Base-by-base conservation (phyloP, 495 filamentous ascomycete genomes). In the Talaromyces liani region DNA sequence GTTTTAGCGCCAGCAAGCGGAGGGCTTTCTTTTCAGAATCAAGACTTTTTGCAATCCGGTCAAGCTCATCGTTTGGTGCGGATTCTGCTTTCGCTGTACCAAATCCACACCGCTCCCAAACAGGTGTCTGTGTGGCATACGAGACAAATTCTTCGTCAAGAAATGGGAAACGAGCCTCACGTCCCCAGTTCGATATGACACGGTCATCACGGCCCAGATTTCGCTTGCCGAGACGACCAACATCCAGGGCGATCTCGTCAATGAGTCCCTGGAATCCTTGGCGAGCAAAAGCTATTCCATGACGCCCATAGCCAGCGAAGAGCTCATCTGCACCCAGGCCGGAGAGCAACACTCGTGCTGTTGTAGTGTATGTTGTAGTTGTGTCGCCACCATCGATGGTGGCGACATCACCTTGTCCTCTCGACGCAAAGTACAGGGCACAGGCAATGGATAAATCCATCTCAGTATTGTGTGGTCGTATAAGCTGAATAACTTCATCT, bases 371-470 rank as follows among this genome's bases (percentile, higher is more conserved):
- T 18, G 64, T 61, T 51, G 64, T 66, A 22, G 24, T 47, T 27
- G 4, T 14, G n/a, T n/a, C 16, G n/a, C 14, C 12, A 36, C 34
- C n/a, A 24, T 45, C 7, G 6, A 1, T 58, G 14, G 53, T 36
- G 6, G 69, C 65, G n/a, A 81, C 73, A 5, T 72, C 51, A 0
- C 93, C 94, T 61, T 77, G 78, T 7, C 92, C 93, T 12, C 93
- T 85, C 6, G 93, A 86, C 4, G 94, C 91, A 71, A 98, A 98
- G 76, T 97, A 98, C 54, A 98, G 82, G 0, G 94, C 94, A 60
- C 84, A 86, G 2, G 89, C 89, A 67, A 99, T 98, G n/a, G 95
- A 98, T 3, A 97, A 81, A 69, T 99, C 94, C 94, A 99, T 99
- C 72, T 97, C 95, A 0, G 94, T 98, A 68, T 96, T 92, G 73